Evolutionary conservation across 208 protist species (phyloP), one percentile per base, ranked within the genome.

Genomic region (Leishmania major): DNA sequence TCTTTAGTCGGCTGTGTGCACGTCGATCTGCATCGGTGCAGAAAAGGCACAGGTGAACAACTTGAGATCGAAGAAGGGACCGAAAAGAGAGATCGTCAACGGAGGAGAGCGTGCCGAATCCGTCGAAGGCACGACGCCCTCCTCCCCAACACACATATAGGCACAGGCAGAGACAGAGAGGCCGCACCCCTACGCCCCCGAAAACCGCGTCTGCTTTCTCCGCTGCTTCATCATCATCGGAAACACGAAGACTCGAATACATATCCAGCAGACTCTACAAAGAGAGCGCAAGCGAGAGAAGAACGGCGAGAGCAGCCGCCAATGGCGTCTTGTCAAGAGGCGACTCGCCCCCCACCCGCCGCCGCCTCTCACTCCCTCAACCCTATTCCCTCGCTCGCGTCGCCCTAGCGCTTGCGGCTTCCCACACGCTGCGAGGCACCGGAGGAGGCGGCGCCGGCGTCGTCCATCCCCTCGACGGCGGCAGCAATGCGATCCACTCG

Each of bases 401-500:
- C 25, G 43, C 47, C 13, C 62, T 72, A 86, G 13, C 28, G 78
- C 72, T 75, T 79, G 8, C 74, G 77, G 22, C 28, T 67, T 5
- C 51, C 75, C 1, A 45, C n/a, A 78, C 81, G 35, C 47, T 78
- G 35, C 80, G 57, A 77, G 45, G 79, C 76, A 40, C 67, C 82
- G 73, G 86, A 76, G 0, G 67, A 28, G 57, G 70, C 43, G 57
- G 70, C 55, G 53, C 66, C 74, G 19, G n/a, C 64, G 37, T 15
- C 69, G 43, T 59, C 25, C 70, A 81, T 45, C 40, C 77, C 77
- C 75, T 91, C 81, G 47, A 85, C 51, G 1, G 81, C 85, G 10
- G 55, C 37, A 53, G 94, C 85, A 53, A 94, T 75, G 17, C 74
- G 84, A 22, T 86, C 76, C 35, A 97, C 78, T 13, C 92, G 92